Evolutionary conservation across 1,139 yeast genomes (phyloP).

Genomic region (Zygoascus sp.): DNA sequence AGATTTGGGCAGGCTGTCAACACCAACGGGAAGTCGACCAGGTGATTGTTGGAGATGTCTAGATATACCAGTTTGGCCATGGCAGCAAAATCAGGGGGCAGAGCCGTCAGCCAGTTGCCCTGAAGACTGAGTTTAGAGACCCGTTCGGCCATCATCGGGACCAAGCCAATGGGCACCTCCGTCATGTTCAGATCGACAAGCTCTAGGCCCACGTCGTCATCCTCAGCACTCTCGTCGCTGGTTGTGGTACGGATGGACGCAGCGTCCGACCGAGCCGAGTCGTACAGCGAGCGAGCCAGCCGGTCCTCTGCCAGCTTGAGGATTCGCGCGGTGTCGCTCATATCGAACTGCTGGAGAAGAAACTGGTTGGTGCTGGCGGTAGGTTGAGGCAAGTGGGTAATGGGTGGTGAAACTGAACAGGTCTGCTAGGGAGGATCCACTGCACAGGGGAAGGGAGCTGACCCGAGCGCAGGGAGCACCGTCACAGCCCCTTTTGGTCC

Average conservation of each 20-base stretch:
- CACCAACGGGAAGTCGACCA: constrained; percentile 50
- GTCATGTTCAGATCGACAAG: constrained; percentile 37
- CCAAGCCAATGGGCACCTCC: constrained; percentile 38
- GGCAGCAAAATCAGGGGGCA: constrained; percentile 48
- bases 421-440: no score
- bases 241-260: constrained; percentile 4
- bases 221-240: constrained; percentile 17
- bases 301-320: constrained; percentile 9
- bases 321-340: constrained; percentile 8
- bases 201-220: constrained; percentile 24
- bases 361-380: not conserved
- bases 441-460: no score
- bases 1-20: constrained; percentile 41
- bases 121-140: constrained; percentile 54
- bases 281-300: constrained; percentile 6
- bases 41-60: constrained; percentile 60
- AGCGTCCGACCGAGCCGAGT: constrained; percentile 1
- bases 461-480: no score
- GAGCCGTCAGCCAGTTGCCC: constrained; percentile 44
- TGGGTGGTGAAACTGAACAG: no score
- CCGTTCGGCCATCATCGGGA: constrained; percentile 39
- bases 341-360: constrained; percentile 2
- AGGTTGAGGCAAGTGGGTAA: no score
- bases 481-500: no score
- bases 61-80: constrained; percentile 53